Conservation (phyloP, 108 stramenopile genomes). For the Schizochytrium sp. region DNA sequence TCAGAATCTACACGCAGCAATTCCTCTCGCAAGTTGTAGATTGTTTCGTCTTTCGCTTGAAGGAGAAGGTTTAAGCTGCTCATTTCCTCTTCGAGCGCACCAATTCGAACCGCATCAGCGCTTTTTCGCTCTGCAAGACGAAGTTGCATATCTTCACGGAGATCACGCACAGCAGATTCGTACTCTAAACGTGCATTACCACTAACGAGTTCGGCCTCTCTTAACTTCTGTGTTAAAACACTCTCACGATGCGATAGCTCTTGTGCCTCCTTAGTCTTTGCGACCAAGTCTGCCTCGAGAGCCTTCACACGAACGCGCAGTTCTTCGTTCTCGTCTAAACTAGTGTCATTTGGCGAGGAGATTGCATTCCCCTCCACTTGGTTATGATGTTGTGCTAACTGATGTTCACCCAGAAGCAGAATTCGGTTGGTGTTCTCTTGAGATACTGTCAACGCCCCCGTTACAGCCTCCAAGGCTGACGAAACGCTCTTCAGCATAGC, state of each 20-base stretch:
- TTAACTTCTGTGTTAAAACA: background rate
- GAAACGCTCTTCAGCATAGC: no score
- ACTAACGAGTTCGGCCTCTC: background rate
- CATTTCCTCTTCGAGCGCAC: background rate
- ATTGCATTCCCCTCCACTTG: background rate
- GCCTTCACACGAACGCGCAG: background rate
- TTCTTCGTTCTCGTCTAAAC: background rate
- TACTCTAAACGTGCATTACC: background rate
- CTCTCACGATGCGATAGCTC: background rate
- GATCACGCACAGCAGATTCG: background rate
- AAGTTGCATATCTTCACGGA: slow-evolving; percentile 5
- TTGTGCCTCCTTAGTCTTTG: background rate
- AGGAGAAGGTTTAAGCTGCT: background rate
- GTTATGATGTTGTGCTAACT: background rate
- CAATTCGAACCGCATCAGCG: background rate
- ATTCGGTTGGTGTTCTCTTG: no score
- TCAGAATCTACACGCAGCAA: background rate
- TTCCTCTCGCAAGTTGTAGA: background rate
- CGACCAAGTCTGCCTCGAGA: background rate
- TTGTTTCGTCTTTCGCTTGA: background rate
- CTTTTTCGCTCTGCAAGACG: background rate
- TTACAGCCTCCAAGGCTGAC: no score
- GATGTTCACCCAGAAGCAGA: no score
- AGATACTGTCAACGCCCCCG: no score
- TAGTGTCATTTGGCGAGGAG: background rate